Percentiles rank a stretch among this genome's conserved stretches.
Evolutionary conservation across 768 basidiomycete genomes (phyloP).

Genomic region (Hemileccinum rubropunctum): DNA sequence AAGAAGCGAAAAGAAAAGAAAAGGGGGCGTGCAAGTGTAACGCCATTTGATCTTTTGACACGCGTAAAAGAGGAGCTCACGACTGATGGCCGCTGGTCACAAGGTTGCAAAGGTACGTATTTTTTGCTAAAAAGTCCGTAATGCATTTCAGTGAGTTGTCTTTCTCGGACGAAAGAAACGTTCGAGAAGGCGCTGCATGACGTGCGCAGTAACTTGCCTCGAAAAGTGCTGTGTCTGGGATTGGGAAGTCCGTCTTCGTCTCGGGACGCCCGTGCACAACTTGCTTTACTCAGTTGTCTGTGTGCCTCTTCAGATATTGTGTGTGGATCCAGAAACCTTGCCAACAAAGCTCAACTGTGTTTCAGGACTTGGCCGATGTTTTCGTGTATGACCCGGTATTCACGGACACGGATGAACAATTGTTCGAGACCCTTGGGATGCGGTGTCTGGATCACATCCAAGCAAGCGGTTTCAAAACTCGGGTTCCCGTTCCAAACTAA

Average conservation of each 20-base stretch:
- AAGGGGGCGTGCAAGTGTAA: too few species aligned
- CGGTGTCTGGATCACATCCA: constrained; percentile 42
- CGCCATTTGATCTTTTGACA: constrained; percentile 40
- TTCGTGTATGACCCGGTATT: constrained; percentile 75
- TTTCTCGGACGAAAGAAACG: constrained; percentile 30
- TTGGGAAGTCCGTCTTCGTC: constrained; percentile 70
- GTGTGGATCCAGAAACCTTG: constrained; percentile 32
- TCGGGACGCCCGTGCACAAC: constrained; percentile 60
- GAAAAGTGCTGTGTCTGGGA: constrained; percentile 62
- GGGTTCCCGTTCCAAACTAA: constrained; percentile 5
- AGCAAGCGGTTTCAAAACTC: constrained; percentile 39
- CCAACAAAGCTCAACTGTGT: background rate
- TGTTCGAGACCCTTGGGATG: constrained; percentile 43
- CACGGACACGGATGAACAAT: constrained; percentile 52
- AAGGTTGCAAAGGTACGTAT: constrained; percentile 54
- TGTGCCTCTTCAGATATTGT: constrained; percentile 59
- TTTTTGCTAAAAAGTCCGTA: constrained; percentile 15
- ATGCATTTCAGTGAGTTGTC: background rate
- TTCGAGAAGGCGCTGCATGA: constrained; percentile 33
- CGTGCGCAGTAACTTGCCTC: constrained; percentile 22
- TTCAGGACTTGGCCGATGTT: constrained; percentile 47
- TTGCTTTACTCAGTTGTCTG: constrained; percentile 59
- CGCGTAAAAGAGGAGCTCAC: constrained; percentile 45
- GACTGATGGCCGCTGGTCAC: constrained; percentile 48
- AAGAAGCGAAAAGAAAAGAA: constrained; percentile 47